Base-by-base conservation (phyloP, 1,284 basidiomycete genomes). In the Ustilago sp. region DNA sequence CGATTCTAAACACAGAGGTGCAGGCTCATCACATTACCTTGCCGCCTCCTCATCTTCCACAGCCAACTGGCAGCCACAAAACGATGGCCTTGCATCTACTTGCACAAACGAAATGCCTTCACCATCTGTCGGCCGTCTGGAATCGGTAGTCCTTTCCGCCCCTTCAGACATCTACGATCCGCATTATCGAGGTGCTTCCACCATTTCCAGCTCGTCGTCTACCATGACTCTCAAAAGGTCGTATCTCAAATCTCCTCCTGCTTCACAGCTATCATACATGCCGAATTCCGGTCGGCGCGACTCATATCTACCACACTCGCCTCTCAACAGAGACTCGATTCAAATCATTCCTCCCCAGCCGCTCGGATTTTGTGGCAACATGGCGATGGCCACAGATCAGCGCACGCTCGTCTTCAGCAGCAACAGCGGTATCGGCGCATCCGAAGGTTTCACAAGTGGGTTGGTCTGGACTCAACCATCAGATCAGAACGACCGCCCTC, bases 261-360 rank as follows among this genome's bases (percentile, higher is more conserved):
- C 66, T 9, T 77, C 70, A 38, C 66, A 75, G 13, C 59, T 74
- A 8, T 75, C 69, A 7, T 60, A 63, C 59, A 57, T 70, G 53
- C 62, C 64, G 19, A 50, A 31, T 28, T 63, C 55, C 13, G 60
- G 59, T 47, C 70, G 64, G 38, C 63, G 75, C 23, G 79, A 82
- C 17, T 80, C 79, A 12, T 83, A 83, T 19, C 59, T 83, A 9
- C 81, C 81, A 12, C 81, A 83, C 39, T 71, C 76, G 51, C 80
- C 80, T 12, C 56, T 68, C 31, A 82, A 83, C 50, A 48, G 81
- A 7, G 80, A 83, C 23, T 63, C 66, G 50, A 82, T 83, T 28
- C 80, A 82, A 56, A 82, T 83, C 34, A 56, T 79, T 31, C 79
- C 81, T 2, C 81, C 81, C 2, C 80, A 82, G 51, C 81, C 81